Percentiles rank a stretch among this genome's conserved stretches.
Evolutionary conservation across 2,329 filamentous ascomycete genomes (phyloP).

Genomic region (Fusarium foetens): DNA sequence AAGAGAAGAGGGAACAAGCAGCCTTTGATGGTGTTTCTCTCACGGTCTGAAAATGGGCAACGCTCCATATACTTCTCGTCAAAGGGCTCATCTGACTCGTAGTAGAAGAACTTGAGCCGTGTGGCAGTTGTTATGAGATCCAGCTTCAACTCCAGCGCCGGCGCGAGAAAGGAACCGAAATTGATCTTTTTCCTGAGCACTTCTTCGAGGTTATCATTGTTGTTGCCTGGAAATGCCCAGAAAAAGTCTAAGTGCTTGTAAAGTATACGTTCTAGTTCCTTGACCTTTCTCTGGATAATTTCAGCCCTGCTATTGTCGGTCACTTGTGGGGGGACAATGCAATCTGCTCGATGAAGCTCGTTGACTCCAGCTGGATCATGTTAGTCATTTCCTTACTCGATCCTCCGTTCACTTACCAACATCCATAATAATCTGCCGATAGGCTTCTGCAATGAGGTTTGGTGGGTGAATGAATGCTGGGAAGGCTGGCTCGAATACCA

Average conservation of each 20-base stretch:
- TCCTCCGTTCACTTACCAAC: not conserved
- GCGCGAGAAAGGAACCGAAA: not conserved
- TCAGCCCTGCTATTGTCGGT: not conserved
- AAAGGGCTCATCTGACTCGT: not conserved
- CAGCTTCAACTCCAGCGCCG: not conserved
- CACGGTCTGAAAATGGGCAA: not conserved
- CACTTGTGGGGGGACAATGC: not conserved
- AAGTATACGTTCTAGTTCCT: not conserved
- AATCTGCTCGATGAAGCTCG: not conserved
- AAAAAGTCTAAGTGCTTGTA: not conserved
- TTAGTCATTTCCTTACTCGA: not conserved
- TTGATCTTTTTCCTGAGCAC: not conserved
- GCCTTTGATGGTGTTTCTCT: not conserved
- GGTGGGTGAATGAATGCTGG: not conserved
- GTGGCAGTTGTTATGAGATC: not conserved
- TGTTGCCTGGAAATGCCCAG: not conserved
- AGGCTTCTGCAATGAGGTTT: fast-evolving
- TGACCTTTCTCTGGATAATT: not conserved
- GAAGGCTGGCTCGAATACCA: not conserved
- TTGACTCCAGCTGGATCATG: not conserved
- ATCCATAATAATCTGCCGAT: not conserved
- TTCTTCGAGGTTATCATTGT: not conserved
- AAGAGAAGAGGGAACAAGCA: conserved; percentile 10
- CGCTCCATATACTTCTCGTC: not conserved
- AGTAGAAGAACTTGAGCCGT: not conserved